Conservation (phyloP, 2,329 filamentous ascomycete species). For the Diaporthe batatas region DNA sequence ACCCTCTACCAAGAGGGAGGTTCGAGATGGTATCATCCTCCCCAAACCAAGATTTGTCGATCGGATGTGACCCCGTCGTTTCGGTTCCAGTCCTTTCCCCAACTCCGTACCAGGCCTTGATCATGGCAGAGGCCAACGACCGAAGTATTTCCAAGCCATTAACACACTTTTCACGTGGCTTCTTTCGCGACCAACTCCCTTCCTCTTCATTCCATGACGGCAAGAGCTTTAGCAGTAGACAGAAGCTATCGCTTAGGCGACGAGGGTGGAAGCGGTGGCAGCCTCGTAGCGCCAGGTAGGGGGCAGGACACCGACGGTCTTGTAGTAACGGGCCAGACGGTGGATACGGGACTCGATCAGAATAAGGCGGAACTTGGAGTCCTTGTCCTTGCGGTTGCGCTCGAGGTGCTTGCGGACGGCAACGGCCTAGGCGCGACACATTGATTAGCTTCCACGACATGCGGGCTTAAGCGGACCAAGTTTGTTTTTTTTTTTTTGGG, state of each 20-base stretch:
- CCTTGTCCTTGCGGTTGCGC: conserved; percentile 99
- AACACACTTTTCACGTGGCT: conserved; percentile 42
- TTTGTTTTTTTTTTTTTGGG: too few relatives aligned
- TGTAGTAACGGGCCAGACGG: conserved; percentile 99
- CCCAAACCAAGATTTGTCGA: conserved; percentile 7
- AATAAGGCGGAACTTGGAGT: conserved; percentile 99
- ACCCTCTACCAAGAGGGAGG: conserved; percentile 32
- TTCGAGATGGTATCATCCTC: conserved; percentile 21
- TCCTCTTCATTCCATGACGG: conserved; percentile 48
- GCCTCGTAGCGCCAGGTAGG: conserved; percentile 99
- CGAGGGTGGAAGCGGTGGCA: conserved; percentile 93
- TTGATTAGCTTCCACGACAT: conserved; percentile 39
- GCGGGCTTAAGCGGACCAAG: background rate
- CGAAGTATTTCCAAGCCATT: conserved; percentile 29
- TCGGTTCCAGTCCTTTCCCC: conserved; percentile 48
- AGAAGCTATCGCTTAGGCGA: conserved; percentile 75
- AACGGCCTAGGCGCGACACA: conserved; percentile 74
- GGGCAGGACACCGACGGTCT: conserved; percentile 86
- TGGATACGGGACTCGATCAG: conserved; percentile 99
- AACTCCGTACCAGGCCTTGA: conserved; percentile 57
- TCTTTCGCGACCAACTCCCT: conserved; percentile 19
- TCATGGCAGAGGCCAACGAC: conserved; percentile 21
- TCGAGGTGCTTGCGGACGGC: conserved; percentile 99
- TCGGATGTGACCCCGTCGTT: background rate
- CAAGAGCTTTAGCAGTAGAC: conserved; percentile 18